Evolutionary conservation across 2,329 filamentous ascomycete genomes (phyloP), one percentile per base, ranked within the genome.

Genomic region (Stagonosporopsis vannaccii): DNA sequence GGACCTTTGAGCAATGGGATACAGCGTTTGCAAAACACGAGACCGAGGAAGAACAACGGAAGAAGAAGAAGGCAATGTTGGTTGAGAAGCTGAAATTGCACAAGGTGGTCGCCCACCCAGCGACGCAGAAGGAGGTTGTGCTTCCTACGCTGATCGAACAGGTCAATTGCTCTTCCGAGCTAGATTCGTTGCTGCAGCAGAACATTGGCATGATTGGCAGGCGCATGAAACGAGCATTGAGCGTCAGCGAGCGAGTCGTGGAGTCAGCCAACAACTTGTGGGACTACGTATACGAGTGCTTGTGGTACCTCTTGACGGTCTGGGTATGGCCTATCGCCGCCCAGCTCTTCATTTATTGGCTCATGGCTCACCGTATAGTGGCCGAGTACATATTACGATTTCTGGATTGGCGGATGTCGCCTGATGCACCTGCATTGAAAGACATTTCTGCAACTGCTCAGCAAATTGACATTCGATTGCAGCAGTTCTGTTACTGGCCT

Each of bases 401-500:
- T 25, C 81, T 99, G 12, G 94, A 98, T 77, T 98, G 93, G 87
- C 87, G 92, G 30, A 86, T 89, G 42, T 66, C 65, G 19, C 90
- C 91, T 7, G 88, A 90, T 37, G 89, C 88, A 45, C 88, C 92
- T 36, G 95, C 95, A 0, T 79, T 99, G 52, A 98, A 98, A 74
- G 95, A 99, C 73, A 87, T 98, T 40, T 98, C 93, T 28, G 95
- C 95, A 13, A 98, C 94, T 0, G 95, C 95, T 22, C 95, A 99
- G 74, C 95, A 99, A 76, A 88, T 99, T 32, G 95, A 99, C 77
- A 97, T 99, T 62, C 90, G 95, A 5, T 83, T 99, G 20, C 92
- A 98, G 73, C 95, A 99, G 73, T 98, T 98, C 72, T 98, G 94
- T 77, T 99, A 99, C 75, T 98, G 94, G 93, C 96, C 95, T 2